Percentiles rank a stretch among this genome's conserved stretches.
phyloP scores from a whole-genome alignment of 352 stramenopile species.

The Thraustochytrium sp. region DNA sequence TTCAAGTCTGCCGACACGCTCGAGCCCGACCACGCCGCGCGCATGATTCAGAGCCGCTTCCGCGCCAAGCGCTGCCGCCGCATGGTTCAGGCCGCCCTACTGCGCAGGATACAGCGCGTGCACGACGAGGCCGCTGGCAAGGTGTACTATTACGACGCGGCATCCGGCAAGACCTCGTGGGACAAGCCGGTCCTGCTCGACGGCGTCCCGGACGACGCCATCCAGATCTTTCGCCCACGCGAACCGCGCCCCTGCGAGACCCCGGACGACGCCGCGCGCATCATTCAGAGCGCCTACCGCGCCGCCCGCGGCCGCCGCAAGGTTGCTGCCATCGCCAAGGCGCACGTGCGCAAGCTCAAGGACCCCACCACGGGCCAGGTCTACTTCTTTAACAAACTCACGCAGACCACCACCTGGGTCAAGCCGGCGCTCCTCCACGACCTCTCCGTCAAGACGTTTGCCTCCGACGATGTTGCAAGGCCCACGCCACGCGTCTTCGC shows the following conservation, averaged over 20 bases:
- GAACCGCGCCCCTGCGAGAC: background rate
- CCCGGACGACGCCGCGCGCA: background rate
- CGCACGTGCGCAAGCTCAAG: background rate
- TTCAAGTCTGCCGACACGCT: slow-evolving; percentile 19
- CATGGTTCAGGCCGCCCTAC: background rate
- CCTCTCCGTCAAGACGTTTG: slow-evolving; percentile 14
- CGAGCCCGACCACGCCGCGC: background rate
- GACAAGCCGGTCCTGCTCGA: background rate
- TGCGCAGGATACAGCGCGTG: background rate
- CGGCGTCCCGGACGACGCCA: background rate
- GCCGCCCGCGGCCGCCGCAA: background rate
- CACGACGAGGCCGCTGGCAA: background rate
- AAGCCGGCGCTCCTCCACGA: slow-evolving; percentile 8
- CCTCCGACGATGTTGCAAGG: background rate
- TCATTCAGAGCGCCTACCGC: slow-evolving; percentile 7
- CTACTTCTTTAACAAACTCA: slow-evolving; percentile 22
- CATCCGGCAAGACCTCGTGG: background rate
- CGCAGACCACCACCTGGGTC: background rate
- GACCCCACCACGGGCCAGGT: background rate
- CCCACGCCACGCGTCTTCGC: background rate
- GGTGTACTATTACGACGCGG: background rate
- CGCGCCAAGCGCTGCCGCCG: background rate
- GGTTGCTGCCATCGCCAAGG: background rate
- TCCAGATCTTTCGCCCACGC: background rate
- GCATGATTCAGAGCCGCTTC: slow-evolving; percentile 31